phyloP scores from a whole-genome alignment of 1,139 yeast genomes.

The Yamadazyma atlantica region DNA sequence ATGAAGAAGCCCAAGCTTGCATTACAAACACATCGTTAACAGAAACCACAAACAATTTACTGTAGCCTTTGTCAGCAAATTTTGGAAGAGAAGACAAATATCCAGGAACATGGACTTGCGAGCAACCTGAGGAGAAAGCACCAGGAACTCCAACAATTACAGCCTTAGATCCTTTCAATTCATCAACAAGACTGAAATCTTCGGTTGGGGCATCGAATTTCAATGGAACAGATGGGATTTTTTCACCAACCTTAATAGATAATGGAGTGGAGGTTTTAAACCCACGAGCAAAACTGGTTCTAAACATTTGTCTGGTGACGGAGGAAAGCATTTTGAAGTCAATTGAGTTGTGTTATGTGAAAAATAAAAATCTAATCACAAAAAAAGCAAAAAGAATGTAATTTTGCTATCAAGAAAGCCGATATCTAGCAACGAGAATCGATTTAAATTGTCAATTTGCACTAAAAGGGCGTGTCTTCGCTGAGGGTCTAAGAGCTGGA shows the following conservation, averaged over 20 bases:
- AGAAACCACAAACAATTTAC: constrained; percentile 61
- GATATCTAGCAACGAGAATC: too few relatives aligned
- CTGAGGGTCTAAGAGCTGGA: too few relatives aligned
- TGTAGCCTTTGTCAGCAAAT: constrained; percentile 66
- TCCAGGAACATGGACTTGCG: constrained; percentile 78
- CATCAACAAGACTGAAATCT: constrained; percentile 57
- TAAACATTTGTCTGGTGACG: constrained; percentile 1
- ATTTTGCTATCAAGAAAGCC: too few relatives aligned
- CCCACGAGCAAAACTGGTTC: constrained; percentile 18
- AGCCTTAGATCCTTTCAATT: constrained; percentile 52
- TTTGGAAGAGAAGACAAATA: constrained; percentile 51
- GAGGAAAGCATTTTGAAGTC: not conserved
- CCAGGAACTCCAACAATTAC: constrained; percentile 86
- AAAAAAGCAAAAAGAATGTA: too few relatives aligned
- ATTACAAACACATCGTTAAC: constrained; percentile 88
- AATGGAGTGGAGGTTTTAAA: constrained; percentile 31
- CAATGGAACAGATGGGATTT: constrained; percentile 56
- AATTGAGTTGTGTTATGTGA: too few relatives aligned
- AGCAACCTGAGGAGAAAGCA: constrained; percentile 86
- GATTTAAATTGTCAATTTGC: too few relatives aligned
- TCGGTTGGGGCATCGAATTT: constrained; percentile 72
- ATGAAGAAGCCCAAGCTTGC: constrained; percentile 59
- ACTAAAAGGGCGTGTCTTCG: too few relatives aligned
- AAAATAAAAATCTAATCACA: too few relatives aligned
- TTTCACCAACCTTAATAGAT: constrained; percentile 42